Evolutionary conservation across 305 asterid species (phyloP), one percentile per base, ranked within the genome.

Genomic region (Fraxinus velutina): DNA sequence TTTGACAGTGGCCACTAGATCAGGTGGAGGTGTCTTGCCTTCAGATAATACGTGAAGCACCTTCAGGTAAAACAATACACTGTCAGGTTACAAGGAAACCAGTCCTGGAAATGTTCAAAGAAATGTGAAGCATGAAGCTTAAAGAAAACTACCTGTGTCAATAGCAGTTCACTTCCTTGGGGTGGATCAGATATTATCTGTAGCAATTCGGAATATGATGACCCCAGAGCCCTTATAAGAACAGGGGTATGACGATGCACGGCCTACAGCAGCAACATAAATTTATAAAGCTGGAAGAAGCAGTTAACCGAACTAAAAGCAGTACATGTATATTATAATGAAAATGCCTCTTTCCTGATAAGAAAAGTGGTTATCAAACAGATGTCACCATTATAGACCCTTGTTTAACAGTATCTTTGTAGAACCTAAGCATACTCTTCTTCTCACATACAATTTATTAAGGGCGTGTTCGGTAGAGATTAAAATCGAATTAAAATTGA

Each of bases 141-240:
- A 71, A 68, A 60, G 64, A 81, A 83, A 78, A 57, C 79, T 66
- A 94, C 99, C 97, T 90, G 97, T 78, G 92, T 86, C 87, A 96
- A 84, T 80, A 94, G 92, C 80, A 87, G 90, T 85, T 94, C 98
- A 92, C 98, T 91, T 86, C 99, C 99, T 47, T 81, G 86, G 22
- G 99, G 97, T 84, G 98, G 99, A 86, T 92, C 89, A 9, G 99
- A 92, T 83, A 96, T 90, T 85, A 94, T 89, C 78, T 81, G 88
- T 68, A 94, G 97, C 89, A 94, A 84, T 82, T 92, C 97, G 17
- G 97, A 87, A 83, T 87, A 92, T 50, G 94, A 90, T 2, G 93
- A 82, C 70, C 92, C 97, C 81, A 92, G 83, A 73, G 97, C 88
- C 91, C 97, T 91, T 82, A 91, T 82, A 80, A 96, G 93, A 86